Evolutionary conservation across 345 rosid species (phyloP).

Genomic region (Hypericum androsaemum): DNA sequence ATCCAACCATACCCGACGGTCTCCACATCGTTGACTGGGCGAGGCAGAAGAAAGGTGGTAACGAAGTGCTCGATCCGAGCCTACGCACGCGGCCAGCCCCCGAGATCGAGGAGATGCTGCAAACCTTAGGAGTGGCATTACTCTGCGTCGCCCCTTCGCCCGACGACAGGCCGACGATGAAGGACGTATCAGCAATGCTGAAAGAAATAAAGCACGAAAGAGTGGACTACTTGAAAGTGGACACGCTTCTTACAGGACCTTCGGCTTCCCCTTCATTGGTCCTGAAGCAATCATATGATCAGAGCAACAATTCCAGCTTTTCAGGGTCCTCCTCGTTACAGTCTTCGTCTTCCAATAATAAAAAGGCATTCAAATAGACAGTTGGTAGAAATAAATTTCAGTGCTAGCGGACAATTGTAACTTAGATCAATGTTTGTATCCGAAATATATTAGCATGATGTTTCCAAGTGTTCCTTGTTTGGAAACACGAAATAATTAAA

Average conservation of each 20-base stretch:
- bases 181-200: conserved; percentile 62
- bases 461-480: too few species aligned
- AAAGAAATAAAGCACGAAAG: conserved; percentile 53
- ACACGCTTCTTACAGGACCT: conserved; percentile 16
- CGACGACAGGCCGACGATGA: conserved; percentile 62
- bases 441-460: too few species aligned
- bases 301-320: conserved; percentile 48
- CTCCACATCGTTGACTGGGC: conserved; percentile 76
- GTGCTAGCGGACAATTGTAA: too few species aligned
- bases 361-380: conserved; percentile 27
- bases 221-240: conserved; percentile 38
- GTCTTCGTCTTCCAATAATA: conserved; percentile 37
- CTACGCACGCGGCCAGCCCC: conserved; percentile 36
- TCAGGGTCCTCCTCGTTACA: conserved; percentile 48
- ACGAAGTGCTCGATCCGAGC: conserved; percentile 36
- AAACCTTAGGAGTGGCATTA: conserved; percentile 57
- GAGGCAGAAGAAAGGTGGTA: conserved; percentile 32
- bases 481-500: too few species aligned
- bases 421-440: too few species aligned
- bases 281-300: conserved; percentile 18
- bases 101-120: conserved; percentile 56
- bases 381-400: background rate
- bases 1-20: conserved; percentile 50
- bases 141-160: conserved; percentile 51
- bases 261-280: conserved; percentile 19